Evolutionary conservation across 2,329 filamentous ascomycete genomes (phyloP).

Genomic region (Pestalotiopsis sp.): DNA sequence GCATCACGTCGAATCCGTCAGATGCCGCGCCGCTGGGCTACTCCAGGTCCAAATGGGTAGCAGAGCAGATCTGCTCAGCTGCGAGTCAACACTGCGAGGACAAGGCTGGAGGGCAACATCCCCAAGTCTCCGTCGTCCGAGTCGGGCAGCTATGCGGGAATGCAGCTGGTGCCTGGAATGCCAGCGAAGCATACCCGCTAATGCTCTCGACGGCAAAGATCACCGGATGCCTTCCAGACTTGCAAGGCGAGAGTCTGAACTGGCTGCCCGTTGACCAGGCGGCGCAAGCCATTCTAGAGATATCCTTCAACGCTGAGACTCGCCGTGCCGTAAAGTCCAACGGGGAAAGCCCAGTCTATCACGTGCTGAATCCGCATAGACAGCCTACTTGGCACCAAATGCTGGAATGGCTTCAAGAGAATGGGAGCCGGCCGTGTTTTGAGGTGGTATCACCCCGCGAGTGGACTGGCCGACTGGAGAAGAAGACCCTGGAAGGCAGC

Average conservation of each 20-base stretch:
- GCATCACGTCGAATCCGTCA: slow-evolving; percentile 39
- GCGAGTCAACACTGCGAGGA: slow-evolving; percentile 29
- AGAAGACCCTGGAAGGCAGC: neutral
- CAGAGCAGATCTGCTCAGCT: slow-evolving; percentile 52
- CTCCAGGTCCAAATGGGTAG: slow-evolving; percentile 60
- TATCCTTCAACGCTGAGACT: slow-evolving; percentile 22
- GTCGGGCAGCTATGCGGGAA: slow-evolving; percentile 50
- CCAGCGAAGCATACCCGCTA: slow-evolving; percentile 49
- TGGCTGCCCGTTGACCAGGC: slow-evolving; percentile 52
- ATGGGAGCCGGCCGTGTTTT: neutral
- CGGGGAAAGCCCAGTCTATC: slow-evolving; percentile 37
- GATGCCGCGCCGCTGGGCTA: slow-evolving; percentile 55
- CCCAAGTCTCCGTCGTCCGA: slow-evolving; percentile 41
- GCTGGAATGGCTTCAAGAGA: slow-evolving; percentile 28
- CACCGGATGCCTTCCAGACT: slow-evolving; percentile 40
- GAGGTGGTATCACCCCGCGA: neutral
- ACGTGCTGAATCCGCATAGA: slow-evolving; percentile 49
- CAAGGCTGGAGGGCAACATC: slow-evolving; percentile 16
- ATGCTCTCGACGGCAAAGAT: slow-evolving; percentile 44
- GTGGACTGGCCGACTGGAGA: slow-evolving; percentile 1
- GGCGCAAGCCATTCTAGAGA: slow-evolving; percentile 42
- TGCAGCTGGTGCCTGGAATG: slow-evolving; percentile 46
- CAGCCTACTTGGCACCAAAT: slow-evolving; percentile 47
- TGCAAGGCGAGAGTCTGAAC: slow-evolving; percentile 37
- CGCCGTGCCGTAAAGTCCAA: slow-evolving; percentile 28